phyloP scores from a whole-genome alignment of 2,329 filamentous ascomycete genomes.

The Clonostachys byssicola region DNA sequence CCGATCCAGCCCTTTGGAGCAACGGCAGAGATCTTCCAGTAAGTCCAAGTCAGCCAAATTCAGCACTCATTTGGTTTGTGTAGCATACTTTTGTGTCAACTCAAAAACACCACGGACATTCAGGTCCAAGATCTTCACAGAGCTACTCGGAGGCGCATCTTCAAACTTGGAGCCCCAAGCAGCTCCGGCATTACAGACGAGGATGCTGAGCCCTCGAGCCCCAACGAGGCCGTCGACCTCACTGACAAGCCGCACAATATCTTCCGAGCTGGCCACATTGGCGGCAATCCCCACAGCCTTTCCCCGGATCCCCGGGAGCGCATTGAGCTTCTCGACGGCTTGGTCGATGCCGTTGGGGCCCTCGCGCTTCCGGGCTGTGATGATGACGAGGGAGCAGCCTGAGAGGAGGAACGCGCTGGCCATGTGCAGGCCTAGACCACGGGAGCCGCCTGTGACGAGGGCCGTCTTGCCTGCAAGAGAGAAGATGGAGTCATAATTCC shows the following conservation, averaged over 20 bases:
- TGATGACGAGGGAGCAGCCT: constrained; percentile 67
- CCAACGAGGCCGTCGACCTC: constrained; percentile 51
- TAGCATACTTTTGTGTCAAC: constrained; percentile 51
- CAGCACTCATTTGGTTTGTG: too few species aligned
- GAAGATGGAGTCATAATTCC: constrained; percentile 18
- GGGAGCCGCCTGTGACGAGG: constrained; percentile 42
- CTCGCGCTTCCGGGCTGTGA: constrained; percentile 66
- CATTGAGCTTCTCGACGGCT: constrained; percentile 62
- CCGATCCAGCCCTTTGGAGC: constrained; percentile 36
- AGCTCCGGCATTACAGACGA: constrained; percentile 69
- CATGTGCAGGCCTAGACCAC: constrained; percentile 54
- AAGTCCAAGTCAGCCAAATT: neutral
- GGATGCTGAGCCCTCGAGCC: constrained; percentile 56
- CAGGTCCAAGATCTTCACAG: constrained; percentile 63
- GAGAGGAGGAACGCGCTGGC: constrained; percentile 65
- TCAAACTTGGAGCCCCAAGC: constrained; percentile 68
- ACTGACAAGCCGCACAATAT: constrained; percentile 56
- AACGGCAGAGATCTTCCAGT: constrained; percentile 20
- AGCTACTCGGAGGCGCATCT: constrained; percentile 54
- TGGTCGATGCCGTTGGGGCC: constrained; percentile 52
- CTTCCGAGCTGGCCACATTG: constrained; percentile 56
- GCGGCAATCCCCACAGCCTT: constrained; percentile 61
- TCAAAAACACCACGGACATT: constrained; percentile 71
- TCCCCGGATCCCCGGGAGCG: constrained; percentile 51
- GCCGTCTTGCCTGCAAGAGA: constrained; percentile 33